phyloP scores from a whole-genome alignment of 139 green algal genomes.

The Picochlorum sp. region DNA sequence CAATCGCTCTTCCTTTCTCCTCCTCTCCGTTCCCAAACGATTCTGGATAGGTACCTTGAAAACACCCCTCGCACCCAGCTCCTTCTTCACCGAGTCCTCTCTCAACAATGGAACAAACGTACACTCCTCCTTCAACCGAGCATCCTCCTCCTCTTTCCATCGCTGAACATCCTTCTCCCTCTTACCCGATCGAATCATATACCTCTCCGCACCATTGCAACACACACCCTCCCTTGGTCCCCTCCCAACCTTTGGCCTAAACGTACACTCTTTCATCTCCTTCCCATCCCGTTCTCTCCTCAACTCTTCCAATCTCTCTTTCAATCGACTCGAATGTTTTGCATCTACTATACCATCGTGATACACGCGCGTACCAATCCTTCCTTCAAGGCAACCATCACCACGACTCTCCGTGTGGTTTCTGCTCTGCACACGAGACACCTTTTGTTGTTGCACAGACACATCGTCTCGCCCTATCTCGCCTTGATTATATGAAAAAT shows the following conservation, averaged over 20 bases:
- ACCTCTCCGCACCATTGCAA: neutral
- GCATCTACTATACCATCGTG: no score
- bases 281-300: neutral
- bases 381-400: no score
- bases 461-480: no score
- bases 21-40: neutral
- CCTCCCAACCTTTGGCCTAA: slow-evolving; percentile 3
- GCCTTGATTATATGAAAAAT: no score
- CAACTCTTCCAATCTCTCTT: neutral
- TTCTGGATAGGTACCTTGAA: neutral
- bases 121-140: neutral
- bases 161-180: neutral
- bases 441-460: no score
- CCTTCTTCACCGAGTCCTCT: neutral
- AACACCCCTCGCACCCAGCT: neutral
- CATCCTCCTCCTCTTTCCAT: neutral
- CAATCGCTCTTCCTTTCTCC: neutral
- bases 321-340: neutral
- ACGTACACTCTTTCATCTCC: slow-evolving; percentile 3
- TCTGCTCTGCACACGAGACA: no score
- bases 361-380: no score
- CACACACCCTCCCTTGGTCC: neutral
- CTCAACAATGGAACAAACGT: neutral
- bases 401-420: no score
- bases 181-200: neutral